Percentiles rank a stretch among this genome's conserved stretches.
phyloP scores from a whole-genome alignment of 129 eudicot genomes.

The Silybum marianum region DNA sequence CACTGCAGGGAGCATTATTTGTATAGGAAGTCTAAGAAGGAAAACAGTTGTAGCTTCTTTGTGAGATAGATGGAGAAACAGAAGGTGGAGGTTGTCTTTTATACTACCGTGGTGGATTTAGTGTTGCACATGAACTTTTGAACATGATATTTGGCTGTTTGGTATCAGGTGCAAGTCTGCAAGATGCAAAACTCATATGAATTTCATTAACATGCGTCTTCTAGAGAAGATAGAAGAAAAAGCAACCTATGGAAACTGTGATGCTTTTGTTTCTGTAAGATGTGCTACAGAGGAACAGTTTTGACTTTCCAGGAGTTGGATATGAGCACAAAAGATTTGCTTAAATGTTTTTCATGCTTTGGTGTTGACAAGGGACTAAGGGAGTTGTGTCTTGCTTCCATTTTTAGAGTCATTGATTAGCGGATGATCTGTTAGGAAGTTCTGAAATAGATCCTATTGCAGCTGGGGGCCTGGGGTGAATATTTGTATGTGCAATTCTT shows the following conservation, averaged over 20 bases:
- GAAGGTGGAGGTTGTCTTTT: background rate
- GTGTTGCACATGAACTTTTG: background rate
- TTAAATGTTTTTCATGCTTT: background rate
- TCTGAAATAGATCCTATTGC: background rate
- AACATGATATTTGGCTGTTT: background rate
- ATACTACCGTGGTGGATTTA: background rate
- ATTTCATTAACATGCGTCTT: too few species aligned
- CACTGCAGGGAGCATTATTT: background rate
- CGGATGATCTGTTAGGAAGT: background rate
- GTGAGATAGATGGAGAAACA: background rate
- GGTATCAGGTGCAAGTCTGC: background rate
- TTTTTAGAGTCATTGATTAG: background rate
- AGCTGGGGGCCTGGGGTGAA: background rate
- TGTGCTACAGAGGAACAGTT: background rate
- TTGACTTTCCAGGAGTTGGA: background rate
- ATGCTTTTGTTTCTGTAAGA: background rate
- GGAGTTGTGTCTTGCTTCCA: background rate
- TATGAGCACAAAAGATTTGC: background rate
- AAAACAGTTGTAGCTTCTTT: background rate
- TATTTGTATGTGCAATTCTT: background rate
- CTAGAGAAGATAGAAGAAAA: background rate
- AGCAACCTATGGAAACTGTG: background rate
- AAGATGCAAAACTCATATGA: background rate
- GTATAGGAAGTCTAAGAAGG: background rate
- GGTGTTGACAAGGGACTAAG: background rate